A percentile compares a stretch with the other conserved stretches of the same genome.
Evolutionary conservation across 2,329 filamentous ascomycete species (phyloP).

Genomic region (Exserohilum rostratum): DNA sequence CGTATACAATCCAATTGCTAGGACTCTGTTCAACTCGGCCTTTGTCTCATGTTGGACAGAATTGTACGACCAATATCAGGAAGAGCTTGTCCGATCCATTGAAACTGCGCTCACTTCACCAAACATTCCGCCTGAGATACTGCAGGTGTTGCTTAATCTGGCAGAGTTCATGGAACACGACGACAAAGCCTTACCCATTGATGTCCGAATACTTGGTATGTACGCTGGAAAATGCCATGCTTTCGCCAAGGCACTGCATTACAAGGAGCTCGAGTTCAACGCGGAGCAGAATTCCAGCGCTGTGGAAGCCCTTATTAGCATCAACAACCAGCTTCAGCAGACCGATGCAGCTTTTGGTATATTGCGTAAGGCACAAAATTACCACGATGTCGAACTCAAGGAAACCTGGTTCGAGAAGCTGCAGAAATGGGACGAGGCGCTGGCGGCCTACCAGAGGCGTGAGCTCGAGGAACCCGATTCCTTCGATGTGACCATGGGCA

Average conservation of each 20-base stretch:
- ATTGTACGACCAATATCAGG: slow-evolving; percentile 94
- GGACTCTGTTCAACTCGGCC: slow-evolving; percentile 96
- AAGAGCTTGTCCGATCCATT: slow-evolving; percentile 93
- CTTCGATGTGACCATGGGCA: slow-evolving; percentile 97
- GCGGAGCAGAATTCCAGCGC: slow-evolving; percentile 95
- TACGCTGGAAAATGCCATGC: slow-evolving; percentile 97
- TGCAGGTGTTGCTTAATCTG: slow-evolving; percentile 91
- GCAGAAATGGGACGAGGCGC: slow-evolving; percentile 95
- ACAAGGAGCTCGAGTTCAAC: slow-evolving; percentile 98
- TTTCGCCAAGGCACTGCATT: slow-evolving; percentile 96
- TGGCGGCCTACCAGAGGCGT: slow-evolving; percentile 88
- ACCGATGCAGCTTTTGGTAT: slow-evolving; percentile 99
- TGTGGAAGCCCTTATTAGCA: slow-evolving; percentile 96
- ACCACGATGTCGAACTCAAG: slow-evolving; percentile 92
- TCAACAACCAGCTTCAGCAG: slow-evolving; percentile 99
- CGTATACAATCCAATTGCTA: slow-evolving; percentile 87
- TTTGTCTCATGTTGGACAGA: slow-evolving; percentile 99
- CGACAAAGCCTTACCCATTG: slow-evolving; percentile 96
- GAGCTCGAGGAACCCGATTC: slow-evolving; percentile 74
- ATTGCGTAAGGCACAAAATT: slow-evolving; percentile 90
- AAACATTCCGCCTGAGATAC: slow-evolving; percentile 92
- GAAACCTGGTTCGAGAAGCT: slow-evolving; percentile 99
- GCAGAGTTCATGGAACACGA: slow-evolving; percentile 99
- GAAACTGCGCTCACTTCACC: slow-evolving; percentile 94
- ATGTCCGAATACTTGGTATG: slow-evolving; percentile 90